These are phyloP conservation scores for Tetrahymena malaccensis DNA, from an alignment of 73 alveolate species.

Conservation along the genomic window DNA sequence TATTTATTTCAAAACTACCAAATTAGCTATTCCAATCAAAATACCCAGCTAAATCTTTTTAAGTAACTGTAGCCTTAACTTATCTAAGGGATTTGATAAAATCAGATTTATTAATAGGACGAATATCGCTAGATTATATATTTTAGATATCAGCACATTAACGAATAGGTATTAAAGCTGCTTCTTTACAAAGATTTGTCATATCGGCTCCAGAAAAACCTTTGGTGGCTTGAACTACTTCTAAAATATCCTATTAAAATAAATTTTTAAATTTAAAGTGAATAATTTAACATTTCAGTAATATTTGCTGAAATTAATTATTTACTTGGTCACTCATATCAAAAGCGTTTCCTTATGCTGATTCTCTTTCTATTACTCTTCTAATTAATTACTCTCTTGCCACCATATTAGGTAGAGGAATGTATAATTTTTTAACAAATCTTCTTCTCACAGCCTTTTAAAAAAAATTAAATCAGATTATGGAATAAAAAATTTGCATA, in stretches of 20 bases:
- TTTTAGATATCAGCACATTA: constrained; percentile 50
- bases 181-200: constrained; percentile 76
- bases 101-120: constrained; percentile 73
- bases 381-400: constrained; percentile 76
- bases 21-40: constrained; percentile 83
- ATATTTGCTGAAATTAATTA: not conserved
- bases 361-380: constrained; percentile 64
- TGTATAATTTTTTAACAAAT: constrained; percentile 79
- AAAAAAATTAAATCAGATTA: not conserved
- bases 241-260: constrained; percentile 46
- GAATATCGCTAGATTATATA: constrained; percentile 55
- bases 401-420: constrained; percentile 92
- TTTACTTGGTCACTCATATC: constrained; percentile 50
- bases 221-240: constrained; percentile 73
- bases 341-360: constrained; percentile 45
- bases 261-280: not conserved
- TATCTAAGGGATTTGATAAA: constrained; percentile 74
- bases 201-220: constrained; percentile 97
- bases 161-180: constrained; percentile 86
- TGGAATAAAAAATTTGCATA: not conserved
- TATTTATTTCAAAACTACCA: constrained; percentile 73
- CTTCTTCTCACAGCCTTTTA: constrained; percentile 70
- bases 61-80: constrained; percentile 89
- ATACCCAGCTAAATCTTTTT: constrained; percentile 70
- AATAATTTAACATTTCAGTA: not conserved